Percentiles rank a stretch among this genome's conserved stretches.
Conservation (phyloP, 2,329 filamentous ascomycete genomes). For the Calonectria multiphialidica region DNA sequence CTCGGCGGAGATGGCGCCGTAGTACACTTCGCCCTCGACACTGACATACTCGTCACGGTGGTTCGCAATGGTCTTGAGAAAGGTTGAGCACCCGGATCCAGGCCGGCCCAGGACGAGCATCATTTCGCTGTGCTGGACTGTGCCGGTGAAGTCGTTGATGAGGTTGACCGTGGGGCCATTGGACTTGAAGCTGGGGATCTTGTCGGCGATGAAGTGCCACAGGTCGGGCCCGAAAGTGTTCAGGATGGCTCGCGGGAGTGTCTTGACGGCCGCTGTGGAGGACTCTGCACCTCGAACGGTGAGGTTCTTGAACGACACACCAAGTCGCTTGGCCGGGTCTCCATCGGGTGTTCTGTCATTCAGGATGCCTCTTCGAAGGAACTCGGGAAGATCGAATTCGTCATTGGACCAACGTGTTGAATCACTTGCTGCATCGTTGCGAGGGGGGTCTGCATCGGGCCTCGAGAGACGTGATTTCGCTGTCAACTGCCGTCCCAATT, state of each 20-base stretch:
- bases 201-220: slow-evolving; percentile 66
- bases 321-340: slow-evolving; percentile 53
- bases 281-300: slow-evolving; percentile 78
- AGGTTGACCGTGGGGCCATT: slow-evolving; percentile 11
- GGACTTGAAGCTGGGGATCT: slow-evolving; percentile 4
- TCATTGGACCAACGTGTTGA: slow-evolving; percentile 11
- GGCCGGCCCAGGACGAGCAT: slow-evolving; percentile 72
- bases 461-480: slow-evolving; percentile 4
- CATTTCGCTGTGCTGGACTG: slow-evolving; percentile 75
- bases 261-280: slow-evolving; percentile 74
- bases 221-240: slow-evolving; percentile 83
- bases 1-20: slow-evolving; percentile 18
- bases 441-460: slow-evolving; percentile 2
- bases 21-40: slow-evolving; percentile 24
- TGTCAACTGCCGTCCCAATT: slow-evolving; percentile 9
- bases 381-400: slow-evolving; percentile 18
- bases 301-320: slow-evolving; percentile 79
- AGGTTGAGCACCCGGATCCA: slow-evolving; percentile 73
- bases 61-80: slow-evolving; percentile 27
- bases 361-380: slow-evolving; percentile 16
- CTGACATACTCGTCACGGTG: slow-evolving; percentile 14
- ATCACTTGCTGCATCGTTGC: slow-evolving; percentile 7
- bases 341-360: slow-evolving; percentile 7
- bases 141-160: slow-evolving; percentile 22
- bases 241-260: slow-evolving; percentile 76